Percentiles rank a stretch among this genome's conserved stretches.
phyloP scores from a whole-genome alignment of 73 alveolate species.

The Tetrahymena elliotti region DNA sequence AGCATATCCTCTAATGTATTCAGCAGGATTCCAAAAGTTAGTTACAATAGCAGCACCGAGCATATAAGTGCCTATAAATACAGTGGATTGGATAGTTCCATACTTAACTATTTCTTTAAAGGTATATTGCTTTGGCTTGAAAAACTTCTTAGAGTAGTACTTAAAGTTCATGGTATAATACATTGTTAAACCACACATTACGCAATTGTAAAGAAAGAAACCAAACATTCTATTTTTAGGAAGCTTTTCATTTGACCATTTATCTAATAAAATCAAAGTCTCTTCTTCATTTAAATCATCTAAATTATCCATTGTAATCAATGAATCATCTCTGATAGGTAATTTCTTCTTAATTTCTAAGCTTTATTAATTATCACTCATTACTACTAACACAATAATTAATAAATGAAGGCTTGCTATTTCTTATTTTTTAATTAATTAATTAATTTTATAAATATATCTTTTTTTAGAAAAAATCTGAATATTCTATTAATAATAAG shows the following conservation, averaged over 20 bases:
- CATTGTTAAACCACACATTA: slow-evolving; percentile 1
- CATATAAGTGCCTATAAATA: slow-evolving; percentile 7
- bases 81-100: slow-evolving; percentile 25
- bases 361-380: not conserved
- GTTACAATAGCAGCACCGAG: slow-evolving; percentile 28
- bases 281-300: slow-evolving; percentile 36
- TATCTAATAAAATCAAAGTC: slow-evolving; percentile 6
- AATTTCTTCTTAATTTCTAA: not conserved
- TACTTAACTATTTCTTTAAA: slow-evolving; percentile 21
- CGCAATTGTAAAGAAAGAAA: slow-evolving; percentile 6
- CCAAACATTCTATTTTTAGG: slow-evolving; percentile 12
- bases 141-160: slow-evolving; percentile 16
- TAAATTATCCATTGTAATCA: slow-evolving; percentile 24
- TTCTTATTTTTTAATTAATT: not conserved
- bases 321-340: slow-evolving; percentile 8
- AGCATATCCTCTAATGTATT: slow-evolving; percentile 21
- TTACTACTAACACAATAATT: not conserved
- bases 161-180: slow-evolving; percentile 26
- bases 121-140: slow-evolving; percentile 9
- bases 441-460: not conserved
- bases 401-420: no score
- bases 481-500: not conserved
- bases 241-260: slow-evolving; percentile 8
- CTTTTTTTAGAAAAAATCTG: not conserved
- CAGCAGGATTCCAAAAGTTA: slow-evolving; percentile 24